Conservation (phyloP, 306 rosid species). For the Quercus suber region DNA sequence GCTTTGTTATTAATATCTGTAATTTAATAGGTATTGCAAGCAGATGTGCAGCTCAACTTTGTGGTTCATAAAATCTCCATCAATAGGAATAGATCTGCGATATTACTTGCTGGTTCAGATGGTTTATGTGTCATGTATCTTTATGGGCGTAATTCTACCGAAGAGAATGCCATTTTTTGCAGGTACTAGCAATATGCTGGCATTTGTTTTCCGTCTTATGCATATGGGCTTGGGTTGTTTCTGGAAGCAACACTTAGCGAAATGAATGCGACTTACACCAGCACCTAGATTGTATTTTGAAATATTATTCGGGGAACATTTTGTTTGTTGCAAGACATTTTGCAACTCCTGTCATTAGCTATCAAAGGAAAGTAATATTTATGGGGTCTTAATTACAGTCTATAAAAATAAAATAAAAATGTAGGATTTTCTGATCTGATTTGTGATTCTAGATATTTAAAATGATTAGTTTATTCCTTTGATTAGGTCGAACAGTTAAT, state of each 20-base stretch:
- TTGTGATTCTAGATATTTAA: no score
- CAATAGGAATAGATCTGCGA: constrained; percentile 68
- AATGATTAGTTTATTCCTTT: no score
- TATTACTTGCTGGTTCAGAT: constrained; percentile 63
- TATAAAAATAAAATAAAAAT: background rate
- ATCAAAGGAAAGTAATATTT: background rate
- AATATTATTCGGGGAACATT: background rate
- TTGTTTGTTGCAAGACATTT: background rate
- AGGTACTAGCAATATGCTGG: constrained; percentile 42
- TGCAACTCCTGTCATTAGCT: background rate
- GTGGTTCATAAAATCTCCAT: constrained; percentile 63
- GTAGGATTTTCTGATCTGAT: no score
- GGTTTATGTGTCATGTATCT: constrained; percentile 70
- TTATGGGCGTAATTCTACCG: constrained; percentile 52
- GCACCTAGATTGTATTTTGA: background rate
- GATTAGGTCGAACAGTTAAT: no score
- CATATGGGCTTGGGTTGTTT: background rate
- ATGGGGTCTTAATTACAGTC: background rate
- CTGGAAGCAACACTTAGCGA: background rate
- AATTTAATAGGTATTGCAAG: constrained; percentile 64
- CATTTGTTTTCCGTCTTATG: background rate
- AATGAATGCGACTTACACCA: background rate
- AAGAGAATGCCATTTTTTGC: constrained; percentile 57
- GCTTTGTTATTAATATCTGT: constrained; percentile 1
- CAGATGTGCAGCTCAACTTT: constrained; percentile 50